phyloP scores from a whole-genome alignment of 1,284 basidiomycete species.

The Mycosarcoma maydis region DNA sequence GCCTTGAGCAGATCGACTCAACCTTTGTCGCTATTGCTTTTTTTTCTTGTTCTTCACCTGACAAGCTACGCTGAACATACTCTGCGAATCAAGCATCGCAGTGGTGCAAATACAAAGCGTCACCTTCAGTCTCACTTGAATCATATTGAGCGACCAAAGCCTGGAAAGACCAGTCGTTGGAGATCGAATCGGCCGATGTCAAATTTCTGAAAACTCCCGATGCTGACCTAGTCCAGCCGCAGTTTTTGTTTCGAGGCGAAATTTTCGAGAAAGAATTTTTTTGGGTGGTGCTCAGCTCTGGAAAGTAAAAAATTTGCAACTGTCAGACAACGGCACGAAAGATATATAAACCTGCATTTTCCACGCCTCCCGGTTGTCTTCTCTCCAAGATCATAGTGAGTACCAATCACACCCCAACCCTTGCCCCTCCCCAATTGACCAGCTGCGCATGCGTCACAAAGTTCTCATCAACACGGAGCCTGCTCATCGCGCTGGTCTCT shows the following conservation, averaged over 20 bases:
- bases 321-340: too few species aligned
- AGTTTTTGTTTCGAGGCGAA: not conserved
- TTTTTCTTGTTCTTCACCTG: too few species aligned
- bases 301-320: constrained; percentile 16
- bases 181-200: not conserved
- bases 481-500: too few species aligned
- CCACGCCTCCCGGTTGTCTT: constrained; percentile 39
- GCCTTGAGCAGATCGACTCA: too few species aligned
- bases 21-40: too few species aligned
- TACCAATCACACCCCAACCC: constrained; percentile 30
- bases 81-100: too few species aligned
- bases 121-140: too few species aligned
- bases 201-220: not conserved
- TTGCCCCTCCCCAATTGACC: not conserved
- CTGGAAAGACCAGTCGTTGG: not conserved
- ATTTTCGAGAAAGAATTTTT: constrained; percentile 20
- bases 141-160: too few species aligned
- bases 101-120: too few species aligned
- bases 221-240: not conserved
- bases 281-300: not conserved
- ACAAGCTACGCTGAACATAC: too few species aligned
- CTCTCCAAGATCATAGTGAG: constrained; percentile 55
- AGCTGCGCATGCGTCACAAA: not conserved
- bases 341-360: constrained; percentile 35
- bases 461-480: constrained; percentile 1